phyloP scores from a whole-genome alignment of 129 eudicot species.

The Escallonia rubra region DNA sequence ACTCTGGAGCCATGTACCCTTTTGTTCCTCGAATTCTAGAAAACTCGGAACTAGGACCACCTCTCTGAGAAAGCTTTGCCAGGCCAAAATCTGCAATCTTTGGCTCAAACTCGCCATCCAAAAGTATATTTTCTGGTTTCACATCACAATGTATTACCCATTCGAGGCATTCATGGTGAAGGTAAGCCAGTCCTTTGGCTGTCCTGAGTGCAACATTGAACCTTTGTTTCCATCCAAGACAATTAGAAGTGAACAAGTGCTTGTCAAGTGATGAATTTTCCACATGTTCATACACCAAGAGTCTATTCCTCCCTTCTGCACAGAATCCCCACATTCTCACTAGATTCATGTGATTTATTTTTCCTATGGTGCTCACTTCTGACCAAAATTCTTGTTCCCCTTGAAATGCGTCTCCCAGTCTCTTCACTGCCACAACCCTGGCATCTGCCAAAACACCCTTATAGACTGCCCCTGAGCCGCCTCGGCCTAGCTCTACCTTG shows the following conservation, averaged over 20 bases:
- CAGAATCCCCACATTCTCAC: conserved; percentile 12
- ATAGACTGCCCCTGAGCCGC: conserved; percentile 8
- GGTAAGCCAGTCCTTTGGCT: conserved; percentile 10
- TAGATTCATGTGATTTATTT: conserved; percentile 23
- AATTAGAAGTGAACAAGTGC: not conserved
- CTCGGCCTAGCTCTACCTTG: conserved; percentile 9
- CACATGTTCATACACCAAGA: conserved; percentile 9
- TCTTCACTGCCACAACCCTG: conserved; percentile 8
- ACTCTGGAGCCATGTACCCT: not conserved
- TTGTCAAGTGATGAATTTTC: conserved; percentile 2
- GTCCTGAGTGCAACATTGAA: conserved; percentile 5
- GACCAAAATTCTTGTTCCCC: conserved; percentile 25
- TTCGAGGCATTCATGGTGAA: conserved; percentile 11
- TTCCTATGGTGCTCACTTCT: conserved; percentile 25
- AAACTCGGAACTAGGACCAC: too few species aligned
- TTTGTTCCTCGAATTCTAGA: too few species aligned
- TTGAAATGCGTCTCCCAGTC: not conserved
- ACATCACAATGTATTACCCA: conserved; percentile 13
- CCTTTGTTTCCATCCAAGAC: conserved; percentile 1
- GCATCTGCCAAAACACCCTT: not conserved
- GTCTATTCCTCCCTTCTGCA: not conserved
- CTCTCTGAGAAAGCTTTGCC: too few species aligned
- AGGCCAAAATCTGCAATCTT: too few species aligned
- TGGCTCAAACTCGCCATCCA: not conserved
- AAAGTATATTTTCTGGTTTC: conserved; percentile 11